Percentiles rank a stretch among this genome's conserved stretches.
These are phyloP conservation scores for Fraxinus sp. DNA, from an alignment of 305 asterid species.

Conservation along the genomic window DNA sequence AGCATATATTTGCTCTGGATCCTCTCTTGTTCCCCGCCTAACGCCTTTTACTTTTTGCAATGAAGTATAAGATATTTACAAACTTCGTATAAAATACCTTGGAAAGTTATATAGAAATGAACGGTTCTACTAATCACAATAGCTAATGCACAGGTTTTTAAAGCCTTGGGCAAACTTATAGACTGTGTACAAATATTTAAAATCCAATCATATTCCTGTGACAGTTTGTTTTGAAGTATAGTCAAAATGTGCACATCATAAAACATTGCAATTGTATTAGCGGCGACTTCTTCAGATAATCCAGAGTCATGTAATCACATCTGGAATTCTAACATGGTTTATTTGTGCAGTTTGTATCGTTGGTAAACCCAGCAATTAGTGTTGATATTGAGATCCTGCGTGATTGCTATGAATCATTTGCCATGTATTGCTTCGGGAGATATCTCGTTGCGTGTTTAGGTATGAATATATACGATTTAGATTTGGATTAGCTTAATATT, in stretches of 20 bases:
- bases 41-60: not conserved
- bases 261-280: not conserved
- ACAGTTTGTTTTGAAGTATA: not conserved
- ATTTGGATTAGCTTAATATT: not conserved
- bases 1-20: conserved; percentile 4
- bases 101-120: conserved; percentile 6
- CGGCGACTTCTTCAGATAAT: not conserved
- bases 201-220: conserved; percentile 1
- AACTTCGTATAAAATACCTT: not conserved
- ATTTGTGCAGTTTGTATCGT: conserved; percentile 72
- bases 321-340: conserved; percentile 19
- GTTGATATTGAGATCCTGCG: conserved; percentile 88
- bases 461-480: conserved; percentile 32
- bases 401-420: conserved; percentile 96
- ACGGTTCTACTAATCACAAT: not conserved
- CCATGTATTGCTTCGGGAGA: conserved; percentile 99
- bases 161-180: conserved; percentile 3
- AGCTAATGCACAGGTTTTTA: conserved; percentile 3
- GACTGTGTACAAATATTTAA: not conserved
- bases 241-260: not conserved
- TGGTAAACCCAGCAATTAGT: conserved; percentile 78
- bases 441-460: conserved; percentile 95
- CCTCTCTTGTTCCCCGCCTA: not conserved
- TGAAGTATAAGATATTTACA: conserved; percentile 1
- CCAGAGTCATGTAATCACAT: not conserved